A percentile compares a stretch with the other conserved stretches of the same genome.
Conservation (phyloP, 331 rosid species). For the Rosa hybrid region DNA sequence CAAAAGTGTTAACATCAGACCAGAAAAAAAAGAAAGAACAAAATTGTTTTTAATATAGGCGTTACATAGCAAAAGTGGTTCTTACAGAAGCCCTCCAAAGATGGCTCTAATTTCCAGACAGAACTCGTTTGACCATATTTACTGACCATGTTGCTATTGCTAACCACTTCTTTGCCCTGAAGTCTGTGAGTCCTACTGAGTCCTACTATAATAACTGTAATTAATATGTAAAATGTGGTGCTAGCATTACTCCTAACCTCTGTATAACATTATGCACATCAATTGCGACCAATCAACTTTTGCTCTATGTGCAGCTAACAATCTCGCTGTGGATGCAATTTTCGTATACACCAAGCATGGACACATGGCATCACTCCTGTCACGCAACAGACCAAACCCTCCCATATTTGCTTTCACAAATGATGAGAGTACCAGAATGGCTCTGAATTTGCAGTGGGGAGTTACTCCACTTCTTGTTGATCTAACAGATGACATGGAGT, state of each 20-base stretch:
- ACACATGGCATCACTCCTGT: constrained; percentile 84
- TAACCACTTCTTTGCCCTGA: background rate
- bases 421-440: constrained; percentile 55
- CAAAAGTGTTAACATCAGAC: background rate
- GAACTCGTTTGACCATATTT: background rate
- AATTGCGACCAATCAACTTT: background rate
- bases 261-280: background rate
- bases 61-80: background rate
- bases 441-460: constrained; percentile 82
- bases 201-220: background rate
- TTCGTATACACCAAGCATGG: constrained; percentile 82
- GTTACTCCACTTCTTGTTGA: constrained; percentile 64
- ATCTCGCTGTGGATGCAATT: constrained; percentile 86
- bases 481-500: constrained; percentile 70
- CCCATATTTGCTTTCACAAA: constrained; percentile 86
- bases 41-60: background rate
- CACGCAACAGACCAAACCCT: constrained; percentile 80
- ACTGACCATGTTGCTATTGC: background rate
- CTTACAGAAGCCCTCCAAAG: background rate
- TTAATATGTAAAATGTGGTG: background rate
- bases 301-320: constrained; percentile 67
- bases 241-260: background rate
- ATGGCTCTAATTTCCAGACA: background rate
- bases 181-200: background rate
- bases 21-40: too few relatives aligned